Evolutionary conservation across 2,329 filamentous ascomycete species (phyloP).

Genomic region (Colletotrichum tropicicola): DNA sequence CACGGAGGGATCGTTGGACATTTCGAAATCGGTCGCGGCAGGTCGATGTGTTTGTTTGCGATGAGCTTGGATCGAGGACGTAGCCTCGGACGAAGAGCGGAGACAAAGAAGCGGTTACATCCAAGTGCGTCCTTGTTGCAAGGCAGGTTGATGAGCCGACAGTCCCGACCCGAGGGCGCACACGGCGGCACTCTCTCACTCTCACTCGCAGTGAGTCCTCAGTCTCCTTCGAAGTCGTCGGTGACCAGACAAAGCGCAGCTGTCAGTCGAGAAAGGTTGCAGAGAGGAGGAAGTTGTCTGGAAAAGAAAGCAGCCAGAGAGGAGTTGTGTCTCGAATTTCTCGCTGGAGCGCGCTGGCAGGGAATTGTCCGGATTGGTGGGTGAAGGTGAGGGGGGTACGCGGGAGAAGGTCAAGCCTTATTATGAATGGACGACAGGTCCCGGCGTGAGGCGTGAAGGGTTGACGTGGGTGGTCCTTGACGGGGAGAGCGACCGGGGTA

Average conservation of each 20-base stretch:
- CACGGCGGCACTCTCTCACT: constrained; percentile 12
- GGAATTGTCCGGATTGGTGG: constrained; percentile 29
- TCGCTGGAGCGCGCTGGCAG: constrained; percentile 24
- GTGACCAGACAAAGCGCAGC: not conserved
- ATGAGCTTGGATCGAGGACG: constrained; percentile 26
- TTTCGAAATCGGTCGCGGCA: constrained; percentile 41
- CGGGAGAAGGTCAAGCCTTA: constrained; percentile 32
- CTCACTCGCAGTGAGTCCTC: not conserved
- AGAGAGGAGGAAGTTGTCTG: constrained; percentile 16
- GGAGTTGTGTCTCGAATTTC: constrained; percentile 30
- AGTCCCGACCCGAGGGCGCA: constrained; percentile 8
- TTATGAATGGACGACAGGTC: constrained; percentile 32
- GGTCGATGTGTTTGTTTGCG: constrained; percentile 10
- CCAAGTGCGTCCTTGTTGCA: constrained; percentile 9
- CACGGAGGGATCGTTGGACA: constrained; percentile 71
- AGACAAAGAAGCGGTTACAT: constrained; percentile 28
- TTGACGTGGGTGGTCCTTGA: constrained; percentile 29
- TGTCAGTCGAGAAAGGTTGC: constrained; percentile 10
- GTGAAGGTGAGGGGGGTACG: constrained; percentile 27
- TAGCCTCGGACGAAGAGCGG: constrained; percentile 23
- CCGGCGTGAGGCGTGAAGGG: constrained; percentile 29
- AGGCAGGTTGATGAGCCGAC: constrained; percentile 10
- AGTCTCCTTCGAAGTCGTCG: not conserved
- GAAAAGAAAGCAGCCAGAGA: constrained; percentile 31
- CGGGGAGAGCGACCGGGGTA: constrained; percentile 21